Evolutionary conservation across 2,329 filamentous ascomycete species (phyloP), one percentile per base, ranked within the genome.

Genomic region (Colletotrichum higginsianum): DNA sequence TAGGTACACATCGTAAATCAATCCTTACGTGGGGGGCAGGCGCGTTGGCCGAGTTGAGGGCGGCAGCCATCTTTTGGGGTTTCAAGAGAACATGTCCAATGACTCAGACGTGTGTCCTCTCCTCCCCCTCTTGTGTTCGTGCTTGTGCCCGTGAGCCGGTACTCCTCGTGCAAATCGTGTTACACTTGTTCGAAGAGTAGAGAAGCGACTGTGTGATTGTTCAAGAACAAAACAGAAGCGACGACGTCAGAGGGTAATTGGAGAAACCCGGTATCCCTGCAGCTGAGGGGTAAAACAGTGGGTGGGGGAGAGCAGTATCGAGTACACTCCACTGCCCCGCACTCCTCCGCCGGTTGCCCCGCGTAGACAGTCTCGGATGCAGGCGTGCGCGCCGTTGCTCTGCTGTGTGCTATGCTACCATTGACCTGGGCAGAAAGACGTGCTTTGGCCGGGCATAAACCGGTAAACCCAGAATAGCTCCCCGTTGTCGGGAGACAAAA

Each of bases 271-370:
- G 46, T 23, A 55, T 53, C 68, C 65, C 53, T 60, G 58, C 42
- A 56, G 16, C 62, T 66, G 67, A 66, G 67, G 67, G 67, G 67
- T 70, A 66, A 57, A 57, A 18, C 38, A 35, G 42, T 46, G 30
- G 52, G 21, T 38, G 18, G 46, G 18, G 23, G 35, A 38, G 35
- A 11, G 8, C 35, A 38, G 58, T 61, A 52, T 12, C 7, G 12
- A 40, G 13, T 50, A 49, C 30, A 56, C n/a, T 18, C 21, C 40
- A 40, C 13, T 67, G 56, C 56, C 63, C 67, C 63, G 56, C 62
- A 60, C 56, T 13, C 55, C 35, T 62, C 35, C 21, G 30, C 21
- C 26, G 35, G 44, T 50, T 67, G 47, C 63, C 55, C 67, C 62
- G 62, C 63, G 67, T 35, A 11, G 35, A 38, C 35, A 38, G 47